phyloP scores from a whole-genome alignment of 2,329 filamentous ascomycete species.

The Fusarium sororula region DNA sequence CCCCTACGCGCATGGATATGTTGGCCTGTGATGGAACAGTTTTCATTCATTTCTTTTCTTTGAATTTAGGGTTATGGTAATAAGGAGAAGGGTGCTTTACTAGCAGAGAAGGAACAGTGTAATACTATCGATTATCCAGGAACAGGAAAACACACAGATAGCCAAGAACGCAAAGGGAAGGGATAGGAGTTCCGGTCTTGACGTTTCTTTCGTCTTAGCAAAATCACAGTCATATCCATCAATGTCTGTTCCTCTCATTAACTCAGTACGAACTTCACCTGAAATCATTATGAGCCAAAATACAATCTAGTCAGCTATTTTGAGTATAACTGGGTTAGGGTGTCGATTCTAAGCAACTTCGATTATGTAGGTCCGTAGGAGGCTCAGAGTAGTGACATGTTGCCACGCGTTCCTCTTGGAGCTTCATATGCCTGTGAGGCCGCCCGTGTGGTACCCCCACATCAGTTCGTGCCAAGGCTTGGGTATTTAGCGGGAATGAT shows the following conservation, averaged over 20 bases:
- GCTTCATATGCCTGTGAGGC: slow-evolving; percentile 25
- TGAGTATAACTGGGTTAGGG: not conserved
- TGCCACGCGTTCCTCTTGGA: slow-evolving; percentile 32
- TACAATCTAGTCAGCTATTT: not conserved
- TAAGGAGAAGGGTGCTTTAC: slow-evolving; percentile 36
- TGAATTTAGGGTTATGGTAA: slow-evolving; percentile 11
- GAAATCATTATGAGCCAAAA: not conserved
- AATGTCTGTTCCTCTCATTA: not conserved
- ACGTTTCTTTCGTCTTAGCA: slow-evolving; percentile 24
- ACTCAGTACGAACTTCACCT: not conserved
- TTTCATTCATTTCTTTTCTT: slow-evolving; percentile 18
- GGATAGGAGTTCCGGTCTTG: slow-evolving; percentile 39
- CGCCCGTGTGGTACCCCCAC: slow-evolving; percentile 31
- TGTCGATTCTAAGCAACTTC: not conserved
- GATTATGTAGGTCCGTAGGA: not conserved
- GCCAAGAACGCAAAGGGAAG: slow-evolving; percentile 22
- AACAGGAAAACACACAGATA: slow-evolving; percentile 22
- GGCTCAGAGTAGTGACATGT: slow-evolving; percentile 12
- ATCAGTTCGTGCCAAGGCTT: slow-evolving; percentile 21
- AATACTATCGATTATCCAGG: slow-evolving; percentile 32
- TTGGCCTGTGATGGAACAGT: slow-evolving; percentile 4
- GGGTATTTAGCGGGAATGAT: not conserved
- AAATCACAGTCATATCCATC: not conserved
- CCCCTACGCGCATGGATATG: slow-evolving; percentile 11
- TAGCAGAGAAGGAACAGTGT: slow-evolving; percentile 24